These are phyloP conservation scores for Paraconiothyrium sp. DNA, from an alignment of 2,329 filamentous ascomycete species.

Conservation along the genomic window DNA sequence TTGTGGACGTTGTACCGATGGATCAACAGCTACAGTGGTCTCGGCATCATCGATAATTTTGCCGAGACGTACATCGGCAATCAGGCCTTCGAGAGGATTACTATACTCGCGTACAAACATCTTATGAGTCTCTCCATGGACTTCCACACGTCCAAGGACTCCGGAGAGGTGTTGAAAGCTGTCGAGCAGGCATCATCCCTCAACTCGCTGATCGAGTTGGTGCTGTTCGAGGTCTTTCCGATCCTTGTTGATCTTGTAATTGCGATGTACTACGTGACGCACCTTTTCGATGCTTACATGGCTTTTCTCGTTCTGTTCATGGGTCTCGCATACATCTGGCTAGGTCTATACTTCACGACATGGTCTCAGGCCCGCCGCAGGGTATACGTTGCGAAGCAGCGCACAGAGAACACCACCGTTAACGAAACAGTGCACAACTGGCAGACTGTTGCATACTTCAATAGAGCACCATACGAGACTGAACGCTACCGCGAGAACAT, in stretches of 20 bases:
- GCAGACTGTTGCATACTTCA: slow-evolving; percentile 69
- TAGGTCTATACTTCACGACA: slow-evolving; percentile 55
- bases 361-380: slow-evolving; percentile 54
- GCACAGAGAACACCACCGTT: slow-evolving; percentile 63
- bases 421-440: slow-evolving; percentile 69
- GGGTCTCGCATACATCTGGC: slow-evolving; percentile 61
- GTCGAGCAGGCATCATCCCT: slow-evolving; percentile 71
- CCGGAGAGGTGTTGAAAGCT: slow-evolving; percentile 70
- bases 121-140: slow-evolving; percentile 75
- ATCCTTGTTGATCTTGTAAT: slow-evolving; percentile 70
- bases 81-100: slow-evolving; percentile 66
- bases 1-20: slow-evolving; percentile 60
- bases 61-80: slow-evolving; percentile 66
- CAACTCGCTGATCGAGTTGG: slow-evolving; percentile 66
- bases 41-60: slow-evolving; percentile 61
- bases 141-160: slow-evolving; percentile 73
- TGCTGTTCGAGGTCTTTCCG: slow-evolving; percentile 69
- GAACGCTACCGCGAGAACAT: slow-evolving; percentile 57
- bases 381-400: slow-evolving; percentile 54
- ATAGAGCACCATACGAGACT: slow-evolving; percentile 64
- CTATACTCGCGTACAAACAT: slow-evolving; percentile 70
- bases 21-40: slow-evolving; percentile 61
- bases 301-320: slow-evolving; percentile 51
- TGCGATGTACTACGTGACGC: slow-evolving; percentile 69
- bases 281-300: slow-evolving; percentile 68